phyloP scores from a whole-genome alignment of 1,284 basidiomycete genomes.

The Moesziomyces aphidis region DNA sequence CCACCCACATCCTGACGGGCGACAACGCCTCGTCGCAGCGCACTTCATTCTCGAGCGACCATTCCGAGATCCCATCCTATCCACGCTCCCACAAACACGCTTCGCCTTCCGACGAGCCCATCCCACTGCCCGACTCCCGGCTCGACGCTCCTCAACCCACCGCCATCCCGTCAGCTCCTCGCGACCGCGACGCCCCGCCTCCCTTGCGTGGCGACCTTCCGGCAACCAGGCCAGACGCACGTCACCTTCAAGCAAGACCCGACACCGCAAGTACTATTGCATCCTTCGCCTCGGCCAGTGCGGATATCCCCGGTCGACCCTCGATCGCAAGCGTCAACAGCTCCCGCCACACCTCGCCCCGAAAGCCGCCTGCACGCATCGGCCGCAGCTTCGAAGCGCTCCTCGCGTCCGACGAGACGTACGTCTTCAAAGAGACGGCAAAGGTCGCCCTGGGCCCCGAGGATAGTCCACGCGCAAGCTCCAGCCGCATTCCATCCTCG shows the following conservation, averaged over 20 bases:
- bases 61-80: constrained; percentile 40
- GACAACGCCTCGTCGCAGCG: constrained; percentile 15
- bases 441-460: constrained; percentile 27
- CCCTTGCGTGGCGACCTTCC: constrained; percentile 6
- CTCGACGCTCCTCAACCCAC: constrained; percentile 2
- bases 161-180: constrained; percentile 3
- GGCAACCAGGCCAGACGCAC: constrained; percentile 3
- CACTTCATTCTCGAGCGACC: constrained; percentile 29
- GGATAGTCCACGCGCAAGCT: constrained; percentile 6
- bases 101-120: constrained; percentile 11
- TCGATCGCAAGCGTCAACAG: constrained; percentile 9
- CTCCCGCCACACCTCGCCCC: constrained; percentile 18
- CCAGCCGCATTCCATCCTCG: background rate
- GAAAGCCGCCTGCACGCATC: constrained; percentile 31
- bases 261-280: constrained; percentile 28
- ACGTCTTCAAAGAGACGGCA: constrained; percentile 39
- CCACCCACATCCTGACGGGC: constrained; percentile 9
- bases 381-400: constrained; percentile 50
- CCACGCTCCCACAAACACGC: constrained; percentile 14
- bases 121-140: constrained; percentile 2
- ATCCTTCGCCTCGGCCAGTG: constrained; percentile 27
- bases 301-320: constrained; percentile 8
- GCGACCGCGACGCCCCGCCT: constrained; percentile 7
- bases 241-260: constrained; percentile 11
- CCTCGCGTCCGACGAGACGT: constrained; percentile 53